Evolutionary conservation across 345 rosid genomes (phyloP).

Genomic region (Hibiscus tridactylites): DNA sequence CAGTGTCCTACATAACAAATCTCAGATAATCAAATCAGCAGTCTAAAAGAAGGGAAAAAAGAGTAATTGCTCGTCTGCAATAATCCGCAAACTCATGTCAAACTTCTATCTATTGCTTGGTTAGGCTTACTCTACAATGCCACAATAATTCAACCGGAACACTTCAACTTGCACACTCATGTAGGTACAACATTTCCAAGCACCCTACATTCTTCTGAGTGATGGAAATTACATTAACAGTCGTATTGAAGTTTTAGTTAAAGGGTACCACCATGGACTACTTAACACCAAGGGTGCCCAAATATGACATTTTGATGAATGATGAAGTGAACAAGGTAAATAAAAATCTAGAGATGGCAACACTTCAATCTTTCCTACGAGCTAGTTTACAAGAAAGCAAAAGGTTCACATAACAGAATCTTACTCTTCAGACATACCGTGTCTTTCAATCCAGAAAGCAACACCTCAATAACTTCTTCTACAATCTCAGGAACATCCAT

Average conservation of each 20-base stretch:
- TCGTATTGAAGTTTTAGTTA: background rate
- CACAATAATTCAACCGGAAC: background rate
- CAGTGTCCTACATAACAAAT: constrained; percentile 62
- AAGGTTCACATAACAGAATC: constrained; percentile 14
- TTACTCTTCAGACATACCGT: constrained; percentile 56
- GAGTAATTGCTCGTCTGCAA: background rate
- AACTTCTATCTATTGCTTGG: background rate
- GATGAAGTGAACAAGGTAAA: background rate
- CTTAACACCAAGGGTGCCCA: background rate
- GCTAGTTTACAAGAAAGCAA: constrained; percentile 11
- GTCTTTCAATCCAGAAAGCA: constrained; percentile 79
- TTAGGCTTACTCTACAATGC: background rate
- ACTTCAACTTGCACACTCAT: background rate
- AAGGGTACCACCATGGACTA: background rate
- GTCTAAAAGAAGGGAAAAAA: background rate
- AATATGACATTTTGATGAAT: background rate
- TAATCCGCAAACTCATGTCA: constrained; percentile 2
- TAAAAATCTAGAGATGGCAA: constrained; percentile 6
- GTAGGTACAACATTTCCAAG: background rate
- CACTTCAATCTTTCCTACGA: background rate
- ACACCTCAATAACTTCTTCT: constrained; percentile 85
- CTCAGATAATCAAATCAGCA: constrained; percentile 15
- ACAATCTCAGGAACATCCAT: constrained; percentile 81
- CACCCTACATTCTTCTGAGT: background rate
- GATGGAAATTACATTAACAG: background rate